A percentile compares a stretch with the other conserved stretches of the same genome.
phyloP scores from a whole-genome alignment of 164 flowering plant species.

The Dillenia suffruticosa region DNA sequence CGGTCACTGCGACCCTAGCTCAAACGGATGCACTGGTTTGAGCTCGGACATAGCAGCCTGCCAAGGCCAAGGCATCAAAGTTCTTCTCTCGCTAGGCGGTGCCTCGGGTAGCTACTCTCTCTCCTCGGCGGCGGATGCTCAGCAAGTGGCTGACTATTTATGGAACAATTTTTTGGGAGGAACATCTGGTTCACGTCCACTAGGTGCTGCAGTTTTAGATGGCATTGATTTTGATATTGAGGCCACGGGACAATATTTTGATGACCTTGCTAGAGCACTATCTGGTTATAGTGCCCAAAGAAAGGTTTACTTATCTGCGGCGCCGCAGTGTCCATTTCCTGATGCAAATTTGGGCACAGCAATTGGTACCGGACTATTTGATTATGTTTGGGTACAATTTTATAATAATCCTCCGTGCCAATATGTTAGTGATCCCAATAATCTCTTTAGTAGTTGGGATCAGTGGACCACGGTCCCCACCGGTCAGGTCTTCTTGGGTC shows the following conservation, averaged over 20 bases:
- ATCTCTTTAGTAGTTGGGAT: constrained; percentile 6
- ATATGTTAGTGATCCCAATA: background rate
- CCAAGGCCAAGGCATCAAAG: constrained; percentile 1
- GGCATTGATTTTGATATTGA: constrained; percentile 5
- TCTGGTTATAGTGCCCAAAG: background rate
- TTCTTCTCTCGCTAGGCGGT: constrained; percentile 4
- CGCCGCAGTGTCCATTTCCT: constrained; percentile 9
- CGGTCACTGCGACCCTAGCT: background rate
- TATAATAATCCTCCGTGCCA: background rate
- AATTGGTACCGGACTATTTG: background rate
- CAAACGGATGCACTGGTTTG: background rate
- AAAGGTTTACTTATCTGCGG: constrained; percentile 4
- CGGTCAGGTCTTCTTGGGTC: constrained; percentile 5
- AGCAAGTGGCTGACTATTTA: constrained; percentile 1
- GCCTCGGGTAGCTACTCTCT: background rate
- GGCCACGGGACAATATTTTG: background rate
- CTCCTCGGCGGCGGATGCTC: constrained; percentile 1
- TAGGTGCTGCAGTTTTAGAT: constrained; percentile 1
- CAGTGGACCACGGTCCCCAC: constrained; percentile 8
- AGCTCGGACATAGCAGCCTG: background rate
- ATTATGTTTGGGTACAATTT: background rate
- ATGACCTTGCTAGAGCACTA: constrained; percentile 3
- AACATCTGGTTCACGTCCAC: constrained; percentile 1
- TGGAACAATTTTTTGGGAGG: constrained; percentile 7
- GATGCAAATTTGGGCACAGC: constrained; percentile 6